A percentile compares a stretch with the other conserved stretches of the same genome.
Evolutionary conservation across 345 rosid species (phyloP).

Genomic region (Acer saccharum): DNA sequence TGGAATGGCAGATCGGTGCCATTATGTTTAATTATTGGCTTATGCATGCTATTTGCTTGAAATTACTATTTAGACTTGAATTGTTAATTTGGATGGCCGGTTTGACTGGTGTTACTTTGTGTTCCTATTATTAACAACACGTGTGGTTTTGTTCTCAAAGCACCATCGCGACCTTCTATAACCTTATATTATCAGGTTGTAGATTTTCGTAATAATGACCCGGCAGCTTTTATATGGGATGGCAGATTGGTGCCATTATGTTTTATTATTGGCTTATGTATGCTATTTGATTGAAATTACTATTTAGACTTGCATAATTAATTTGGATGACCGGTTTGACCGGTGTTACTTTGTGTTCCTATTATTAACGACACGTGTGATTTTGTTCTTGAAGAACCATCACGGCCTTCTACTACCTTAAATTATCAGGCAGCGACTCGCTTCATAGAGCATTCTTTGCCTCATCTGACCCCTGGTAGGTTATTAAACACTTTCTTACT

Average conservation of each 20-base stretch:
- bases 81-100: neutral
- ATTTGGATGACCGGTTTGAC: neutral
- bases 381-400: constrained; percentile 58
- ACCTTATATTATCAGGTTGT: constrained; percentile 61
- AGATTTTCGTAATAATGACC: neutral
- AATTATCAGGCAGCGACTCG: constrained; percentile 87
- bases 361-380: neutral
- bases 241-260: neutral
- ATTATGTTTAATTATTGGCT: neutral
- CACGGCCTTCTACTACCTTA: constrained; percentile 69
- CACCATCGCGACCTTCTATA: constrained; percentile 68
- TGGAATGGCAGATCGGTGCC: constrained; percentile 1
- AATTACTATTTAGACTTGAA: neutral
- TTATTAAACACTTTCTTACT: constrained; percentile 14
- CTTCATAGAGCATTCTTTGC: constrained; percentile 85
- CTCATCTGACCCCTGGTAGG: constrained; percentile 81
- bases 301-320: no score
- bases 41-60: neutral
- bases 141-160: constrained; percentile 40
- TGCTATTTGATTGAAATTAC: no score
- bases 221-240: neutral
- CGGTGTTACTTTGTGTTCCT: neutral
- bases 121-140: neutral
- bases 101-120: neutral
- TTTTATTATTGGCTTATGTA: neutral